Evolutionary conservation across 2,329 filamentous ascomycete genomes (phyloP).

Genomic region (Diaporthe caulivora): DNA sequence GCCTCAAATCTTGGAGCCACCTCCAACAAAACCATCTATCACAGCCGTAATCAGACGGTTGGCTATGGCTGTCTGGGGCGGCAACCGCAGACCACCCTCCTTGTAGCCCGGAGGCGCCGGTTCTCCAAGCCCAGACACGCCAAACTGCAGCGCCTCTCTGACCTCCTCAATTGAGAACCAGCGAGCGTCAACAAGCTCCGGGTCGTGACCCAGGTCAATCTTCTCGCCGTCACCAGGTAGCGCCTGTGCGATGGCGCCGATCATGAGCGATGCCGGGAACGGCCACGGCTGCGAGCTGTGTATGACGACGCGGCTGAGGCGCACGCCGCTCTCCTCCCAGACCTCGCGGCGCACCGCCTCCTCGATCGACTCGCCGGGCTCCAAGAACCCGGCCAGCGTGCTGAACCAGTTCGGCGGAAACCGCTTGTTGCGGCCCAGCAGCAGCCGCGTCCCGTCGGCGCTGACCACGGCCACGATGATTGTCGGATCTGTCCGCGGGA

Average conservation of each 20-base stretch:
- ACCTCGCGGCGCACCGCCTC: constrained; percentile 87
- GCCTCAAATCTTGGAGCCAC: constrained; percentile 63
- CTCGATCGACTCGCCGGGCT: constrained; percentile 87
- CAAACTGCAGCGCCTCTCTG: constrained; percentile 76
- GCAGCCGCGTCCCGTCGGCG: constrained; percentile 77
- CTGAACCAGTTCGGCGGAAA: constrained; percentile 91
- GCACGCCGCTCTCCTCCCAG: constrained; percentile 87
- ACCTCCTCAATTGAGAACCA: constrained; percentile 91
- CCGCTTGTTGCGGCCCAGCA: constrained; percentile 87
- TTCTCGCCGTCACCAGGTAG: constrained; percentile 79
- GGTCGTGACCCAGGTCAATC: constrained; percentile 87
- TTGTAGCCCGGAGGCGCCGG: constrained; percentile 74
- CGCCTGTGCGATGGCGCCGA: constrained; percentile 89
- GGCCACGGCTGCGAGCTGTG: constrained; percentile 91
- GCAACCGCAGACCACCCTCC: constrained; percentile 83
- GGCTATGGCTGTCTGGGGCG: constrained; percentile 90
- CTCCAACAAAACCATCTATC: constrained; percentile 77
- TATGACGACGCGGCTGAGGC: constrained; percentile 81
- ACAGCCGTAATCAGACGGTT: constrained; percentile 88
- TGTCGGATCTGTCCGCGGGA: constrained; percentile 92
- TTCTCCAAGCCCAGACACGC: constrained; percentile 77
- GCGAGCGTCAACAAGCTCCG: constrained; percentile 88
- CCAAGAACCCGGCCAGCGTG: constrained; percentile 88
- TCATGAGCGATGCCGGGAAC: constrained; percentile 87
- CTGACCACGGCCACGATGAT: constrained; percentile 96